phyloP scores from a whole-genome alignment of 2,329 filamentous ascomycete species.

The Fusarium sp. region DNA sequence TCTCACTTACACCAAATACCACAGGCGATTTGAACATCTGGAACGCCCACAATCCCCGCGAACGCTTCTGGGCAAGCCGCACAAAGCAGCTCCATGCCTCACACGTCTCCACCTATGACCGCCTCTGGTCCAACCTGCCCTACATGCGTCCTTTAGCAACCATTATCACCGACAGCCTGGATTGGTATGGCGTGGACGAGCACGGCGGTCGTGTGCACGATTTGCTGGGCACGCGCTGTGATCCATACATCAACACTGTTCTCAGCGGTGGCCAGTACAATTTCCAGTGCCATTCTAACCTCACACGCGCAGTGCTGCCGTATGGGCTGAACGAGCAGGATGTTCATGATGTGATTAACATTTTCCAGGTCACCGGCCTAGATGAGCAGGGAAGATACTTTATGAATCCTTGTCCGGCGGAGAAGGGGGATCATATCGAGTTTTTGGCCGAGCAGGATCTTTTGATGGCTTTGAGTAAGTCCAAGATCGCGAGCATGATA shows the following conservation, averaged over 20 bases:
- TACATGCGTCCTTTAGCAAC: conserved; percentile 81
- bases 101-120: conserved; percentile 77
- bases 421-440: conserved; percentile 72
- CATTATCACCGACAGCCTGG: conserved; percentile 75
- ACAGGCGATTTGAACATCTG: conserved; percentile 83
- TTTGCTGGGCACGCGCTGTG: conserved; percentile 83
- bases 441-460: conserved; percentile 86
- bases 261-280: conserved; percentile 79
- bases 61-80: conserved; percentile 84
- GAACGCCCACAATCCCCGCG: conserved; percentile 80
- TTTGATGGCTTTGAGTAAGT: conserved; percentile 68
- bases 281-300: conserved; percentile 87
- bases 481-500: accelerated
- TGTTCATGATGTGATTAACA: conserved; percentile 86
- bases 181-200: conserved; percentile 70
- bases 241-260: conserved; percentile 84
- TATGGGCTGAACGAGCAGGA: conserved; percentile 78
- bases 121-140: conserved; percentile 82
- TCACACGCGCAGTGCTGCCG: conserved; percentile 77
- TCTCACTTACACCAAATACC: background rate
- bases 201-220: conserved; percentile 80
- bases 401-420: conserved; percentile 74
- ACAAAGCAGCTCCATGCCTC: conserved; percentile 83
- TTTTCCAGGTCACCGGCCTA: conserved; percentile 86
- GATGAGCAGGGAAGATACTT: conserved; percentile 80